Percentiles rank a stretch among this genome's conserved stretches.
Conservation (phyloP, 805 yeast species). For the Phaffomyces opuntiae region DNA sequence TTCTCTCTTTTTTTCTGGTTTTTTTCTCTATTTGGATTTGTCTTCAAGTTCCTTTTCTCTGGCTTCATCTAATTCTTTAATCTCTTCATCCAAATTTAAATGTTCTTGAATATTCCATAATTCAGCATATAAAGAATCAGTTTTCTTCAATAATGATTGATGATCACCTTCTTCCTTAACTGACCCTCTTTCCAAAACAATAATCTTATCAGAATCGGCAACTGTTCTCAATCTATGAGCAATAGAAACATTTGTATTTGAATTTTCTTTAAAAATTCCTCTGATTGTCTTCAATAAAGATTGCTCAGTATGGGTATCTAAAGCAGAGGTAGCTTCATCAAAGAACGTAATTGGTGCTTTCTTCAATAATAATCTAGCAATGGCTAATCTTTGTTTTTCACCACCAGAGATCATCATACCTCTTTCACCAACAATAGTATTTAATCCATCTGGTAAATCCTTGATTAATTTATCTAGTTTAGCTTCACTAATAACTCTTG, state of each 20-base stretch:
- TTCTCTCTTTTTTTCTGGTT: too few relatives aligned
- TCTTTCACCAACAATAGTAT: constrained; percentile 90
- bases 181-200: constrained; percentile 70
- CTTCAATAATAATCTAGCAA: constrained; percentile 83
- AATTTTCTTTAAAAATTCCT: constrained; percentile 47
- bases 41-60: constrained; percentile 2
- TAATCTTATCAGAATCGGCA: constrained; percentile 89
- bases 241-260: constrained; percentile 77
- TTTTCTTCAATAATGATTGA: constrained; percentile 43
- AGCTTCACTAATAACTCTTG: constrained; percentile 58
- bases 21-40: neutral
- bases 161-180: constrained; percentile 91
- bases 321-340: constrained; percentile 95
- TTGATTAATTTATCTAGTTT: constrained; percentile 54
- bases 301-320: constrained; percentile 95
- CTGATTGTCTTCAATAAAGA: constrained; percentile 69
- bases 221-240: constrained; percentile 93
- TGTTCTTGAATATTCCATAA: constrained; percentile 93
- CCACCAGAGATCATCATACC: constrained; percentile 99
- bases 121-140: constrained; percentile 61
- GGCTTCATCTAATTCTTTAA: constrained; percentile 5
- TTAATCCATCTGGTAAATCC: constrained; percentile 75
- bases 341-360: constrained; percentile 86
- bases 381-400: constrained; percentile 92
- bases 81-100: constrained; percentile 40